A percentile compares a stretch with the other conserved stretches of the same genome.
Conservation (phyloP, 768 basidiomycete genomes). For the Hirschioporus abietinus region DNA sequence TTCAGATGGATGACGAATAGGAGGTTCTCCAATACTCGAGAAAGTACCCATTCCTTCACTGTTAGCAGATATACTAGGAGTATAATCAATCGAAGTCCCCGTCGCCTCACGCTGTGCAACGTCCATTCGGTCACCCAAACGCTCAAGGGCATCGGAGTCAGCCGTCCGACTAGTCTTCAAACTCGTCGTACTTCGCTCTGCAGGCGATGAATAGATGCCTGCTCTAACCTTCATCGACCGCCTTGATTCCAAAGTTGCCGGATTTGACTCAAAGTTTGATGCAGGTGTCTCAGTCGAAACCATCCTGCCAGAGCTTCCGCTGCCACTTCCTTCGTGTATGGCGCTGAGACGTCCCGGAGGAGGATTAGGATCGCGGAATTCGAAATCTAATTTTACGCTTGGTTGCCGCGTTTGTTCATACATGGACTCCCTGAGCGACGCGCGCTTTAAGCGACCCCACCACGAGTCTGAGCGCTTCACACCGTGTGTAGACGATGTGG, state of each 20-base stretch:
- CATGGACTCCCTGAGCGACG: constrained; percentile 57
- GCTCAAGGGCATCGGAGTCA: constrained; percentile 63
- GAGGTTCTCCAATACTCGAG: not conserved
- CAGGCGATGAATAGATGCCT: not conserved
- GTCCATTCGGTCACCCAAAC: constrained; percentile 61
- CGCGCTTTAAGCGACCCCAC: constrained; percentile 72
- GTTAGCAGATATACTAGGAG: constrained; percentile 9
- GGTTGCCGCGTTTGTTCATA: constrained; percentile 30
- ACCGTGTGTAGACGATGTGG: constrained; percentile 35
- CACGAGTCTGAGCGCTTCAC: constrained; percentile 68
- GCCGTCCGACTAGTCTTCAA: constrained; percentile 57
- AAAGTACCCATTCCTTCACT: not conserved
- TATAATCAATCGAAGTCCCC: constrained; percentile 8
- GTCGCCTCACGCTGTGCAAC: constrained; percentile 47
- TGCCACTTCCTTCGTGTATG: constrained; percentile 47
- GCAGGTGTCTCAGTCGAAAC: not conserved
- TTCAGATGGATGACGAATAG: not conserved
- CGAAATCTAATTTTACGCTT: constrained; percentile 24
- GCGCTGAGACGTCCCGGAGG: constrained; percentile 57
- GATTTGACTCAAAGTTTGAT: not conserved
- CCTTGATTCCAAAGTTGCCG: not conserved
- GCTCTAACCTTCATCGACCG: not conserved
- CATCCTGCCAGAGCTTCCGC: constrained; percentile 19
- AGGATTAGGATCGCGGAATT: constrained; percentile 79
- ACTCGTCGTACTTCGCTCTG: not conserved